These are phyloP conservation scores for Arthrobotrys entomopaga DNA, from an alignment of 2,329 filamentous ascomycete genomes.

Conservation along the genomic window DNA sequence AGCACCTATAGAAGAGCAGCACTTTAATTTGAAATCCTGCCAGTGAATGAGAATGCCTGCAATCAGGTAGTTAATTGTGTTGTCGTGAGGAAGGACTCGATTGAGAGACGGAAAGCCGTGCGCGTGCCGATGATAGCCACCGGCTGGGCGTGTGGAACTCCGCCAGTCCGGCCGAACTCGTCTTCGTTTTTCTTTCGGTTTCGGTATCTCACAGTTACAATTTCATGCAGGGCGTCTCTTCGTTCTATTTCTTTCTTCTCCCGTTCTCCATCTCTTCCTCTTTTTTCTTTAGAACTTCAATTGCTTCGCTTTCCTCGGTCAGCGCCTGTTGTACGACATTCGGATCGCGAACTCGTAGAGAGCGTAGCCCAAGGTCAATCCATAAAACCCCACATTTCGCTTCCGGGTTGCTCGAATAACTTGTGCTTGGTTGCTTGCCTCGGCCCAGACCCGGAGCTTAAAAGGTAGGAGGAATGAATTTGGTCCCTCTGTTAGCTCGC, in stretches of 20 bases:
- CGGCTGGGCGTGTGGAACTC: slow-evolving; percentile 11
- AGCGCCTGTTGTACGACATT: neutral
- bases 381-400: slow-evolving; percentile 26
- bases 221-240: neutral
- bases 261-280: neutral
- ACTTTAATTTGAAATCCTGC: neutral
- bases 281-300: neutral
- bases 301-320: neutral
- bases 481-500: too few species aligned
- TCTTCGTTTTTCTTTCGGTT: slow-evolving; percentile 22
- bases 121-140: slow-evolving; percentile 53
- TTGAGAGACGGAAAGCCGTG: neutral
- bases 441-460: slow-evolving; percentile 36
- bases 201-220: slow-evolving; percentile 10
- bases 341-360: slow-evolving; percentile 12
- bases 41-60: too few species aligned
- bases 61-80: neutral
- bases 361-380: neutral
- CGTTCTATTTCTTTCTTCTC: neutral
- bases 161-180: slow-evolving; percentile 41
- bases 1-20: too few species aligned
- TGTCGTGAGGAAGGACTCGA: neutral
- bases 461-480: slow-evolving; percentile 8
- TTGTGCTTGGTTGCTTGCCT: slow-evolving; percentile 35
- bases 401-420: neutral